These are phyloP conservation scores for Porcisia hertigi DNA, from an alignment of 208 protist genomes.

Conservation along the genomic window DNA sequence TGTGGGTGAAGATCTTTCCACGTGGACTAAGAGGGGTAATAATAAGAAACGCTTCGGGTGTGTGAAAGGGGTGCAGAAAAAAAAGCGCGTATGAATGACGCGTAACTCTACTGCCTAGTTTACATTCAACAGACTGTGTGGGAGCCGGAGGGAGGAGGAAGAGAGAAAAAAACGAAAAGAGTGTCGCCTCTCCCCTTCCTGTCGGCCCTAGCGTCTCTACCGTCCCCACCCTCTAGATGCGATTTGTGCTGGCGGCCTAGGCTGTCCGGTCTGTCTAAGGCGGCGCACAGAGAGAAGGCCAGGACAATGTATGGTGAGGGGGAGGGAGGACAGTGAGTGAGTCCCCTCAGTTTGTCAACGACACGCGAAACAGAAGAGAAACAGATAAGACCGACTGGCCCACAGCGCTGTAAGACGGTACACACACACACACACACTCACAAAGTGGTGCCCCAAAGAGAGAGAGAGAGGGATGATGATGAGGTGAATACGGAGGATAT, in stretches of 20 bases:
- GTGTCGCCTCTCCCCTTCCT: not conserved
- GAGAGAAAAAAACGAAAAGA: too few relatives aligned
- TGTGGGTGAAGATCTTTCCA: too few relatives aligned
- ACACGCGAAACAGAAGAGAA: not conserved
- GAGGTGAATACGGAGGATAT: not conserved
- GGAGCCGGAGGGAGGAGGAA: too few relatives aligned
- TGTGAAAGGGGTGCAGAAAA: not conserved
- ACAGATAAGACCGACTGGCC: not conserved
- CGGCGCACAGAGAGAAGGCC: slow-evolving; percentile 1
- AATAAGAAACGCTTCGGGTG: not conserved
- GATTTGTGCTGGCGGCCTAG: not conserved
- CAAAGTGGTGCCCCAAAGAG: not conserved
- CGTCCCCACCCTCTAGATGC: not conserved
- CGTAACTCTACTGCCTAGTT: too few relatives aligned
- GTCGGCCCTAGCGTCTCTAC: not conserved
- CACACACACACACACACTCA: not conserved
- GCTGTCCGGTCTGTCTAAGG: not conserved
- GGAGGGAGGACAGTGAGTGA: not conserved
- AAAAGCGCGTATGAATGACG: not conserved
- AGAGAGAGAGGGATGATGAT: not conserved
- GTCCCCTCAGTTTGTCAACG: not conserved
- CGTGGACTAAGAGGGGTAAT: not conserved
- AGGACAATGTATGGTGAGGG: not conserved
- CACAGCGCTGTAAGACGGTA: not conserved
- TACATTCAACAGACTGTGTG: too few relatives aligned